These are phyloP conservation scores for Aspergillus neotritici DNA, from an alignment of 2,329 filamentous ascomycete genomes.

Conservation along the genomic window DNA sequence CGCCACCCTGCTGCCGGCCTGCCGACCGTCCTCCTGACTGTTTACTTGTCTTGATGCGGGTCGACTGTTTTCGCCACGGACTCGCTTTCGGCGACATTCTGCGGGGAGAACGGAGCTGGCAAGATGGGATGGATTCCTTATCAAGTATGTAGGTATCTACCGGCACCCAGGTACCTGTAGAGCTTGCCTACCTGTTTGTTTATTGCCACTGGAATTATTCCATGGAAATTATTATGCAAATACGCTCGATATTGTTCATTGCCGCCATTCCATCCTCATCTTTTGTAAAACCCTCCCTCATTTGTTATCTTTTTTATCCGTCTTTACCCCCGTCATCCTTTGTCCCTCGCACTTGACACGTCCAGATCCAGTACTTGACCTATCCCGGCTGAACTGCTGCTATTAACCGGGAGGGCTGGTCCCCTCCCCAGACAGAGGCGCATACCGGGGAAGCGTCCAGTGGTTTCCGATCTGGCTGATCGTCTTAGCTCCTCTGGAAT, in stretches of 20 bases:
- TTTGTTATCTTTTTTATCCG: constrained; percentile 5
- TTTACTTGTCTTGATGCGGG: constrained; percentile 11
- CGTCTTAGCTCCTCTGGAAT: constrained; percentile 8
- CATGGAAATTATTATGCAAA: too few relatives aligned
- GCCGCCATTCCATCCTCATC: too few relatives aligned
- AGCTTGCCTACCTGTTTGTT: too few relatives aligned
- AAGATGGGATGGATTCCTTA: constrained; percentile 8
- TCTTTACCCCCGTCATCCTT: not conserved
- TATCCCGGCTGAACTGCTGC: constrained; percentile 18
- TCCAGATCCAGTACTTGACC: constrained; percentile 7
- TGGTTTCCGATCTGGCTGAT: constrained; percentile 24
- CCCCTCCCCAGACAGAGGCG: constrained; percentile 18
- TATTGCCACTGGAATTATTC: too few relatives aligned
- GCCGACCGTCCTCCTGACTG: constrained; percentile 24
- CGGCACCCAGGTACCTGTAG: too few relatives aligned
- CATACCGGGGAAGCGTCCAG: constrained; percentile 27
- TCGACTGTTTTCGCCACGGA: constrained; percentile 30
- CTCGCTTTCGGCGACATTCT: constrained; percentile 7
- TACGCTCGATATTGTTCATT: too few relatives aligned
- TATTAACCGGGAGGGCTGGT: constrained; percentile 24
- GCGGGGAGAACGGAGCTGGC: constrained; percentile 4
- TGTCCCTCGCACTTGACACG: constrained; percentile 11
- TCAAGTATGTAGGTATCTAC: constrained; percentile 3
- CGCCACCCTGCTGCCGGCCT: too few relatives aligned
- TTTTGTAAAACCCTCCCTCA: constrained; percentile 2